Percentiles rank a stretch among this genome's conserved stretches.
Evolutionary conservation across 176 grass and related monocot genomes (phyloP).

Genomic region (Themeda triandra): DNA sequence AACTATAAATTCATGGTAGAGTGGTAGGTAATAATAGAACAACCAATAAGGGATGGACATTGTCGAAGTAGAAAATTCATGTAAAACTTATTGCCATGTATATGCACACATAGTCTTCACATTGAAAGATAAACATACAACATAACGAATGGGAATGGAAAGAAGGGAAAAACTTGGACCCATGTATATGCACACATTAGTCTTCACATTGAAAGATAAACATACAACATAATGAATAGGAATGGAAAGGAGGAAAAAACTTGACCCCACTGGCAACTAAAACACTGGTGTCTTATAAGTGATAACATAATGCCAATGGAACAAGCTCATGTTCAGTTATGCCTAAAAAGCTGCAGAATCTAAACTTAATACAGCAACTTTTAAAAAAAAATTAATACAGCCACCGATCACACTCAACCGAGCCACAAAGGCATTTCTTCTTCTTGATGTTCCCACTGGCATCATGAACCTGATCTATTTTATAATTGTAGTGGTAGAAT

Average conservation of each 20-base stretch:
- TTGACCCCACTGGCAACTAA: not conserved
- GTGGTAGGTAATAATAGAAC: not conserved
- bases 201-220: not conserved
- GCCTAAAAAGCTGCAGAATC: conserved; percentile 6
- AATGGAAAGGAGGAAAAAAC: not conserved
- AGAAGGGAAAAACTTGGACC: not conserved
- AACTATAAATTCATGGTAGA: not conserved
- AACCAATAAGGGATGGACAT: not conserved
- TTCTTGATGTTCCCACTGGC: conserved; percentile 80
- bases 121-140: conserved; percentile 3
- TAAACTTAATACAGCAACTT: conserved; percentile 59
- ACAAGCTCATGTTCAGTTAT: conserved; percentile 11
- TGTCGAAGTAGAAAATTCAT: not conserved
- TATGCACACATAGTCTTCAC: not conserved
- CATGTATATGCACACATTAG: not conserved
- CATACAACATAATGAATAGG: conserved; percentile 4
- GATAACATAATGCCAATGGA: not conserved
- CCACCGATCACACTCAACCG: conserved; percentile 62
- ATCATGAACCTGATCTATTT: conserved; percentile 76
- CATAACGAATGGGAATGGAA: not conserved
- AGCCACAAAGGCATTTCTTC: conserved; percentile 63
- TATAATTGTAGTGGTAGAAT: conserved; percentile 82
- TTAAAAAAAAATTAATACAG: conserved; percentile 55
- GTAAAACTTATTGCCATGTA: not conserved
- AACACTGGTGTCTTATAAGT: not conserved